Percentiles rank a stretch among this genome's conserved stretches.
Evolutionary conservation across 129 eudicot species (phyloP).

Genomic region (Solidago caesia): DNA sequence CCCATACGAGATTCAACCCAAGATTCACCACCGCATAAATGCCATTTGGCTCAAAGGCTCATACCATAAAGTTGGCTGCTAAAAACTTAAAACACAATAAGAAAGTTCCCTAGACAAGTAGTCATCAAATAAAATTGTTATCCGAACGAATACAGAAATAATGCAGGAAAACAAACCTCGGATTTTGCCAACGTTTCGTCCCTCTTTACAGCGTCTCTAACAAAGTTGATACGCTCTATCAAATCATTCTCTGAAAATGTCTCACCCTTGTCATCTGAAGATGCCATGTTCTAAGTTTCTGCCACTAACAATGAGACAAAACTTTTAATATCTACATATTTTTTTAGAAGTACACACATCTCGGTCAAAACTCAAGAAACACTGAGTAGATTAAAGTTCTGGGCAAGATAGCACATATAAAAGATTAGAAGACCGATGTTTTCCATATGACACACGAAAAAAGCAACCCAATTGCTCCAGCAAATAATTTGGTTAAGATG

Average conservation of each 20-base stretch:
- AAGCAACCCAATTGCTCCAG: not conserved
- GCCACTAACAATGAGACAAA: conserved; percentile 2
- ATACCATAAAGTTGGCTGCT: too few relatives aligned
- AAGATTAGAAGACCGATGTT: not conserved
- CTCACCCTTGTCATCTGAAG: conserved; percentile 62
- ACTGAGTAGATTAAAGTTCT: conserved; percentile 3
- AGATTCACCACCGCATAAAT: too few relatives aligned
- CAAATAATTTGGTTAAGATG: conserved; percentile 1
- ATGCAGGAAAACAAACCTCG: conserved; percentile 40
- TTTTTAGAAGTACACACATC: not conserved
- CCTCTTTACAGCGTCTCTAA: conserved; percentile 53
- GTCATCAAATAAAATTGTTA: not conserved
- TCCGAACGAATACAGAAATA: not conserved
- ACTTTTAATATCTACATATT: conserved; percentile 3
- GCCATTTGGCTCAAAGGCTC: too few relatives aligned
- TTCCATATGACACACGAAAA: not conserved
- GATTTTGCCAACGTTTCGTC: conserved; percentile 54
- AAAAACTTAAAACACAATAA: too few relatives aligned
- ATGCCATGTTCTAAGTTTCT: conserved; percentile 41
- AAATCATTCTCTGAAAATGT: conserved; percentile 52
- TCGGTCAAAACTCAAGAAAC: not conserved
- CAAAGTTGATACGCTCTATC: conserved; percentile 41
- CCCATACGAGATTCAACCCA: too few relatives aligned
- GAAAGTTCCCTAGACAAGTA: too few relatives aligned
- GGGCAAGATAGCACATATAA: not conserved